phyloP scores from a whole-genome alignment of 768 basidiomycete species.

The Hortiboletus flavorubellus region DNA sequence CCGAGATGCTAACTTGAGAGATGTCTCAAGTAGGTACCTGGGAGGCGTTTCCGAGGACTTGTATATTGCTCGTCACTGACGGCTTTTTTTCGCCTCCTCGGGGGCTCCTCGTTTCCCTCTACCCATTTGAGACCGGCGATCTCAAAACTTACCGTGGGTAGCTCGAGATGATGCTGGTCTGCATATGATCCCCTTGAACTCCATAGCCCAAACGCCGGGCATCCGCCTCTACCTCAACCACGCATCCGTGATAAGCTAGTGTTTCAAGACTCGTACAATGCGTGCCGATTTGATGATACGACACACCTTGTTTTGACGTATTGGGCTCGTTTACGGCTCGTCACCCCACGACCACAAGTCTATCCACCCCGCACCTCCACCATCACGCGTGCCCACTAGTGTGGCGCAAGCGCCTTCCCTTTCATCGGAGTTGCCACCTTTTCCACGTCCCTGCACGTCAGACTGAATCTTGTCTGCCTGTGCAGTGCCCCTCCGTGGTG shows the following conservation, averaged over 20 bases:
- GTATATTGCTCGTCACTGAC: neutral
- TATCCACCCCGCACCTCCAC: neutral
- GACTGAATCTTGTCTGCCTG: conserved; percentile 66
- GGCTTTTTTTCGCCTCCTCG: neutral
- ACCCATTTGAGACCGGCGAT: neutral
- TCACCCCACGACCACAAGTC: neutral
- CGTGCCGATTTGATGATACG: neutral
- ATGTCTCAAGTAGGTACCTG: neutral
- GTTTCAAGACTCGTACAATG: neutral
- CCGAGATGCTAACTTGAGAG: neutral
- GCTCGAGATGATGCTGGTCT: neutral
- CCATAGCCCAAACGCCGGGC: neutral
- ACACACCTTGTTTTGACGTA: neutral
- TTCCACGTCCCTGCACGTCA: conserved; percentile 83
- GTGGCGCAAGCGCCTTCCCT: neutral
- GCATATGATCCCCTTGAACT: no score
- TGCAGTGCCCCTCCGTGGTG: conserved; percentile 48
- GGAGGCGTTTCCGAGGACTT: conserved; percentile 1
- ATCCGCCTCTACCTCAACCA: neutral
- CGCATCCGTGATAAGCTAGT: neutral
- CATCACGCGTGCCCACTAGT: neutral
- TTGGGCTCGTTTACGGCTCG: neutral
- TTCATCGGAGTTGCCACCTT: conserved; percentile 40
- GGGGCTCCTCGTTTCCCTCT: neutral
- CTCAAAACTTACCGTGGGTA: neutral